A percentile compares a stretch with the other conserved stretches of the same genome.
Conservation (phyloP, 139 green algal species). For the Chlorella sp. region DNA sequence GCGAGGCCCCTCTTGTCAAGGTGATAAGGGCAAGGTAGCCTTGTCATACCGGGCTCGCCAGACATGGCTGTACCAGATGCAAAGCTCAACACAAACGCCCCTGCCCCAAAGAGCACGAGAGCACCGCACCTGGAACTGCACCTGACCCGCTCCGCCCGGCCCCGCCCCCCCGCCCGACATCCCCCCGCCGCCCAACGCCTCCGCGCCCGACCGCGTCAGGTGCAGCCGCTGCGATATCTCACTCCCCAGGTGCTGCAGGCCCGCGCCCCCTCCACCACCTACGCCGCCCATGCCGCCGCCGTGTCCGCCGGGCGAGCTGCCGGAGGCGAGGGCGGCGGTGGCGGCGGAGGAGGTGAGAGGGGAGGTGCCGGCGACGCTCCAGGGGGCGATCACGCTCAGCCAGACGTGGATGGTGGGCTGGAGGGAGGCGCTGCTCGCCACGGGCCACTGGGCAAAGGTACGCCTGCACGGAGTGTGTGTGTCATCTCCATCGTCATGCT, state of each 20-base stretch:
- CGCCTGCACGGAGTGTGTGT: slow-evolving; percentile 16
- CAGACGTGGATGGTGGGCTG: slow-evolving; percentile 52
- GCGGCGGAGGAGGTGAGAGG: neutral
- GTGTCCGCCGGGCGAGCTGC: too few species aligned
- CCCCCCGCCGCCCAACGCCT: neutral
- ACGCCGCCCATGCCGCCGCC: too few species aligned
- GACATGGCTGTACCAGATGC: neutral
- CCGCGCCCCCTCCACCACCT: too few species aligned
- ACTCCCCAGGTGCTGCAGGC: neutral
- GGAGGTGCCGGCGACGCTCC: too few species aligned
- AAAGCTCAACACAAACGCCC: neutral
- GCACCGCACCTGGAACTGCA: neutral
- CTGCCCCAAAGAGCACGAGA: too few species aligned
- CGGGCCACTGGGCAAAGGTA: slow-evolving; percentile 57
- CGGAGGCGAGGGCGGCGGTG: too few species aligned
- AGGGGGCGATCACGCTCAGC: slow-evolving; percentile 54
- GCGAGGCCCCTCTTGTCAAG: neutral
- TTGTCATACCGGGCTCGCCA: neutral
- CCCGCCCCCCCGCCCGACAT: too few species aligned
- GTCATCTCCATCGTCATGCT: neutral
- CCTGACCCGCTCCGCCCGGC: neutral
- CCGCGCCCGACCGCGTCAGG: neutral
- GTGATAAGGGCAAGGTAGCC: neutral
- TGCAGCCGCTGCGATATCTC: neutral
- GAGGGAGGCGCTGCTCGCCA: slow-evolving; percentile 28